Base-by-base conservation (phyloP, 768 basidiomycete genomes). In the Tricholomella constricta region DNA sequence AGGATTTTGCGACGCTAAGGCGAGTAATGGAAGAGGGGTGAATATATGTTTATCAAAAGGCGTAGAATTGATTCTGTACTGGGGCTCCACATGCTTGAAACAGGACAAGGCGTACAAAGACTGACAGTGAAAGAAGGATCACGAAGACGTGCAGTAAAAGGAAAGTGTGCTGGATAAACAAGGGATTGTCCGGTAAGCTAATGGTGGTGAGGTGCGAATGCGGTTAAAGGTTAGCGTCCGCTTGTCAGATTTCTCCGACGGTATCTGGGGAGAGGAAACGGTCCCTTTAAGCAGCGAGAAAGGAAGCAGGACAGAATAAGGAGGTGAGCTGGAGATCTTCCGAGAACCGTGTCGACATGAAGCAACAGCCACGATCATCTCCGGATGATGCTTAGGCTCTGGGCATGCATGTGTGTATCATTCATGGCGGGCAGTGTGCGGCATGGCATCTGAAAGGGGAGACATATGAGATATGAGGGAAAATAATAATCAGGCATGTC, bases 401-500 rank as follows among this genome's bases (percentile, higher is more conserved):
- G 45, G 52, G 40, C 43, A 48, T 57, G 52, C 49, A 54, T 58
- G 56, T 50, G 50, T 45, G 36, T 45, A 54, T 58, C 49, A 54
- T 58, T 51, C 57, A 55, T 51, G 32, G 26, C 53, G 55, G 55
- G 42, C 45, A 47, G 59, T 63, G 57, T 57, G 58, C 58, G 52
- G 56, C 49, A 56, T 47, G 62, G 38, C 45, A 51, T 50, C 49
- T 51, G 52, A 56, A 61, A 61, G 49, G 55, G 52, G 55, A 32
- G 31, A 32, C 10, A 32, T 32, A 11, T 32, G 54, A 59, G 48
- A 56, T 51, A 43, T 55, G 52, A 48, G 55, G 42, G 58, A 58
- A 56, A 61, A 65, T n/a, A n/a, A n/a, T n/a, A n/a, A n/a, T 67
- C 65, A 68, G 66, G 68, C 63, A 62, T 70, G 68, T 65, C 64